Evolutionary conservation across 805 yeast genomes (phyloP), one percentile per base, ranked within the genome.

Genomic region (Candida nonsorbophila): DNA sequence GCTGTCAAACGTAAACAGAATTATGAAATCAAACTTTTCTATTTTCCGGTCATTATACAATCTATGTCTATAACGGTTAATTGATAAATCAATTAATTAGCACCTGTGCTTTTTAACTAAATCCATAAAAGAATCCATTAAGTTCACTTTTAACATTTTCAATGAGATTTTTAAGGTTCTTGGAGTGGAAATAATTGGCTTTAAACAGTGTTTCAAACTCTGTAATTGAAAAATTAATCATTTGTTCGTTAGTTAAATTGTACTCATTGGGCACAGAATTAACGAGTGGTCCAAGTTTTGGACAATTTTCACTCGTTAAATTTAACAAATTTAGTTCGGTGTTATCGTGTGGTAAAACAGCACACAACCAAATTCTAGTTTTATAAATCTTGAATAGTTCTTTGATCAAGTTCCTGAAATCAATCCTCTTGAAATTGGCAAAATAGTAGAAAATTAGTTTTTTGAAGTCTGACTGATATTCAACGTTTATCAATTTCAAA

Each of bases 121-220:
- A 64, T 5, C 71, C 71, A 36, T 64, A 65, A 38, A 65, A 65
- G 27, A 53, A 42, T 2, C 69, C 70, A 20, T 53, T 38, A 8
- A 58, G 41, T 34, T 74, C 78, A 24, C 47, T 50, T 25, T 55
- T 50, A 36, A 73, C 62, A 51, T 66, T 55, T 6, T 58, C 56
- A 20, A 74, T 53, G 38, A 74, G 59, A 44, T 69, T 72, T 27
- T 51, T 44, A 38, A 74, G 62, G 33, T 72, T 71, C 23, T 60
- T 59, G 44, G 67, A 67, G 39, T 74, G 80, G 59, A 74, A 74
- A 43, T 67, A 69, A 32, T 62, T 66, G 9, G 77, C 73, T 14
- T 45, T 42, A 4, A 58, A 37, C 28, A 72, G 51, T 24, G 53
- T 57, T 11, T 50, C 54, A 33, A 73, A 56, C 32, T 67, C 72